Percentiles rank a stretch among this genome's conserved stretches.
These are phyloP conservation scores for Gilbertella persicaria DNA, from an alignment of 371 early-diverging fungal genomes.

Conservation along the genomic window DNA sequence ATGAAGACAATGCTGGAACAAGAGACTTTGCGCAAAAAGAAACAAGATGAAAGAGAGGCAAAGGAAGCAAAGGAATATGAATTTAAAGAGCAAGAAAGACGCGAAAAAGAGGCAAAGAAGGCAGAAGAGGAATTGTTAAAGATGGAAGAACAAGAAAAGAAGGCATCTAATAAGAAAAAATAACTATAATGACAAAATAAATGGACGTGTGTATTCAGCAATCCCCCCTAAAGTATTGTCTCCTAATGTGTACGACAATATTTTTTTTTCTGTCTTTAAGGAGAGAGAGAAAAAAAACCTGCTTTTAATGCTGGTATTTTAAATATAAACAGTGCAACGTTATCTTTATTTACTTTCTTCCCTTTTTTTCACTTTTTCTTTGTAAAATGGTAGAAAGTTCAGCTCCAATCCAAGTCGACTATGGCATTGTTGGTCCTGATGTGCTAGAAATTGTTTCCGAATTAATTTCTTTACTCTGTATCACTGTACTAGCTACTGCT, in stretches of 20 bases:
- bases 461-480: conserved; percentile 40
- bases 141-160: conserved; percentile 31
- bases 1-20: conserved; percentile 47
- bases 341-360: background rate
- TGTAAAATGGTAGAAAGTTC: background rate
- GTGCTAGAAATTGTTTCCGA: conserved; percentile 38
- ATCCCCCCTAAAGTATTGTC: too few relatives aligned
- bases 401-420: background rate
- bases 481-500: conserved; percentile 40
- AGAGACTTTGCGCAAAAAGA: conserved; percentile 40
- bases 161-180: conserved; percentile 15
- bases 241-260: too few relatives aligned
- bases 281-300: background rate
- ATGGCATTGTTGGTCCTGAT: conserved; percentile 31
- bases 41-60: conserved; percentile 38
- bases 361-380: background rate
- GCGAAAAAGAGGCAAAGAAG: conserved; percentile 37
- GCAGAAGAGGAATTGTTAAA: conserved; percentile 31
- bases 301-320: background rate
- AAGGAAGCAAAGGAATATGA: conserved; percentile 35
- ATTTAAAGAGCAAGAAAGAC: conserved; percentile 29
- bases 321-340: background rate
- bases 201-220: too few relatives aligned
- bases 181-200: background rate
- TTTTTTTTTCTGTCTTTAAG: background rate